Base-by-base conservation (phyloP, 495 filamentous ascomycete genomes). In the Aspergillus nanangensis region DNA sequence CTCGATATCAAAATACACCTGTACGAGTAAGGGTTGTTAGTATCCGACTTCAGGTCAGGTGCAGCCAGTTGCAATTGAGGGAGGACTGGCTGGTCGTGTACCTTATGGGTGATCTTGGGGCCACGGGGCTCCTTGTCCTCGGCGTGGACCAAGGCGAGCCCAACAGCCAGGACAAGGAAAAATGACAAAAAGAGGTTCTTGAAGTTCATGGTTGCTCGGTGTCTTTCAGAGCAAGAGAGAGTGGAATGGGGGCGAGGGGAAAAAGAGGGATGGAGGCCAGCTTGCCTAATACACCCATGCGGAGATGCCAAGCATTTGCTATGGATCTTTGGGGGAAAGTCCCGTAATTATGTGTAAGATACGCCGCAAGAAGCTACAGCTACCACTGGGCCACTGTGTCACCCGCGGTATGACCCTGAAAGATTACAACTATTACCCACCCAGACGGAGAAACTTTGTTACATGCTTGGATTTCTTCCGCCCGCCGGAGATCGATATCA, bases 101-200 rank as follows among this genome's bases (percentile, higher is more conserved):
- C 90, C 83, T 96, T 96, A 74, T 83, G 77, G 55, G 91, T 96
- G 71, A 99, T 94, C 81, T 94, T 92, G 20, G 93, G 93, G 24
- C 93, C 93, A 71, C 94, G 95, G 49, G 76, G 74, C 44, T 90
- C 89, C 49, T 80, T 79, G 8, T 90, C 61, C 77, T 77, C 62
- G 87, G 82, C 79, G 81, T 83, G 50, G 86, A 76, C 66, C 84
- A 83, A 57, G 74, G 67, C 67, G 36, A 74, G 53, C 31, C 66
- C 75, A 52, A 86, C 67, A 38, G 86, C 82, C 47, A 95, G 65
- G 53, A 95, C 77, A 50, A 95, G 70, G 59, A 94, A 71, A 48
- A 84, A 71, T 36, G 87, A 82, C 57, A 91, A 63, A 49, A 76
- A 67, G 31, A 75, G 41, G 45, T 66, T 69, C 55, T 68, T 67